Evolutionary conservation across 768 basidiomycete genomes (phyloP), one percentile per base, ranked within the genome.

Genomic region (Dioszegia hungarica): DNA sequence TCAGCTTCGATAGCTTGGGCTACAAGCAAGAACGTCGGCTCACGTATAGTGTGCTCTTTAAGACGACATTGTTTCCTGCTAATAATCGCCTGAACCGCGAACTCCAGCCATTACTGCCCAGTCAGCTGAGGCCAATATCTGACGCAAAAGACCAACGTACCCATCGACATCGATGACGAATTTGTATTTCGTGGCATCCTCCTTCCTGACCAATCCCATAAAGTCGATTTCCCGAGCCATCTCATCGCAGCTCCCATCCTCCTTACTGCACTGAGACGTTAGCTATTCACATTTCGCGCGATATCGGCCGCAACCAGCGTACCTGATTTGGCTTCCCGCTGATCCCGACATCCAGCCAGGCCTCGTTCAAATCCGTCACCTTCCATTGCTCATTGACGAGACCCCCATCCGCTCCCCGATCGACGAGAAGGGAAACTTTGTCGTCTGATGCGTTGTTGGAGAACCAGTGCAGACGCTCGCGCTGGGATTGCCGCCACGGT

Each of bases 31-130:
- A 14, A 24, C 24, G 1, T 8, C 22, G 33, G 61, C 71, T 68
- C 52, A 73, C 71, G 44, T 60, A 73, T 19, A 69, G 29, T 14
- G 72, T 74, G 47, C 68, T 70, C 51, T 74, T 74, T 29, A 74
- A 40, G 4, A 74, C 64, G 10, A 73, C 67, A 27, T 67, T 71
- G 54, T 69, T 72, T 19, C 70, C 61, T 1, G 61, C 56, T 27
- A 72, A 39, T 27, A 72, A 54, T 24, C 70, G 58, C 24, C 67
- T 29, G 60, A 65, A 67, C 12, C 66, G 54, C 24, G 72, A 74
- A 41, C 63, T 66, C 72, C 72, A 74, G 17, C 72, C 72, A 33
- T 74, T 71, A 0, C 70, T 66, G 34, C 24, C 12, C 5, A 10
- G 3, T 27, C 36, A 56, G 40, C 53, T 20, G 28, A 27, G 9